phyloP scores from a whole-genome alignment of 2,329 filamentous ascomycete species.

The Arthrobotrys megalospora region DNA sequence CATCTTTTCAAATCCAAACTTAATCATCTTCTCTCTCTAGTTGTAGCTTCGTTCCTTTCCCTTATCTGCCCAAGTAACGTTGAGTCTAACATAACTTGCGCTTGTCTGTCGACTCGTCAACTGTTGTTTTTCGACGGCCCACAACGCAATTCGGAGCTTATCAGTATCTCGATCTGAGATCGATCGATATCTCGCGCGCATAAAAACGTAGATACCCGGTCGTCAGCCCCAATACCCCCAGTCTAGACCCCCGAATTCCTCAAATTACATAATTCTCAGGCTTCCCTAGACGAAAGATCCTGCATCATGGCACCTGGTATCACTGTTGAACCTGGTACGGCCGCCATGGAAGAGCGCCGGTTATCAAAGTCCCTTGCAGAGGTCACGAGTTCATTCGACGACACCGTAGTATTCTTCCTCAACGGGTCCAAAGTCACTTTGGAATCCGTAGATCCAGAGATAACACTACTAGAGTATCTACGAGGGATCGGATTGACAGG shows the following conservation, averaged over 20 bases:
- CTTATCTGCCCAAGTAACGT: too few relatives aligned
- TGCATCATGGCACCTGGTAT: slow-evolving; percentile 74
- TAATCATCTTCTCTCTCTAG: background rate
- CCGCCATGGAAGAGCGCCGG: slow-evolving; percentile 69
- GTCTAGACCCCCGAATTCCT: background rate
- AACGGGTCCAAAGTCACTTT: slow-evolving; percentile 92
- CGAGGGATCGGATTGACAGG: slow-evolving; percentile 93
- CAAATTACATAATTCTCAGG: background rate
- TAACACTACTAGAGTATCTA: slow-evolving; percentile 92
- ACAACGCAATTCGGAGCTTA: slow-evolving; percentile 50
- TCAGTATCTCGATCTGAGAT: slow-evolving; percentile 31
- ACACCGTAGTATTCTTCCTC: slow-evolving; percentile 91
- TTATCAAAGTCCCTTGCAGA: slow-evolving; percentile 70
- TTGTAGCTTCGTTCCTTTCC: slow-evolving; percentile 15
- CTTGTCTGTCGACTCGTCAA: background rate
- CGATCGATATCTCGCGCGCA: slow-evolving; percentile 27
- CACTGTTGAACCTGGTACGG: slow-evolving; percentile 69
- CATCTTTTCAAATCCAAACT: slow-evolving; percentile 1
- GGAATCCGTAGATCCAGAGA: slow-evolving; percentile 86
- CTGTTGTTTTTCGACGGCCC: slow-evolving; percentile 42
- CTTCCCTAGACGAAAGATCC: background rate
- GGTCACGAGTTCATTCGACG: slow-evolving; percentile 84
- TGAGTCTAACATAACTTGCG: too few relatives aligned
- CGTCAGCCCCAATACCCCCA: slow-evolving; percentile 1
- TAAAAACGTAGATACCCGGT: slow-evolving; percentile 32